Evolutionary conservation across 1,139 yeast genomes (phyloP).

Genomic region (Spathaspora sp.): DNA sequence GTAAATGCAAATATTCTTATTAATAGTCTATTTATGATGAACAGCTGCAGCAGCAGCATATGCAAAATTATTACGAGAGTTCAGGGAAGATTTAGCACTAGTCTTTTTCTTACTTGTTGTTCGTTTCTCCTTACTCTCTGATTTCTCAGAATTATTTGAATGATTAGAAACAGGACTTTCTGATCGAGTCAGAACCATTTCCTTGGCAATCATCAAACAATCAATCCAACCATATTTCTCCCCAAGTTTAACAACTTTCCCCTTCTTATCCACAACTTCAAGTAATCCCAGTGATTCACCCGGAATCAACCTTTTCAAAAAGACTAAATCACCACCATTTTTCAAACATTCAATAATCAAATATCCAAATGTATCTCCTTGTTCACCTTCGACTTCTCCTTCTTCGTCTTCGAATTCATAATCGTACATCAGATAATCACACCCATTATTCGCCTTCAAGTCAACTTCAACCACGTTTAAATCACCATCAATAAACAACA

Average conservation of each 20-base stretch:
- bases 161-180: slow-evolving; percentile 1
- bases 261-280: slow-evolving; percentile 34
- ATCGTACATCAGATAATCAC: slow-evolving; percentile 74
- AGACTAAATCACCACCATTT: slow-evolving; percentile 57
- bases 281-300: slow-evolving; percentile 19
- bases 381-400: slow-evolving; percentile 42
- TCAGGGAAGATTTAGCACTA: not conserved
- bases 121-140: not conserved
- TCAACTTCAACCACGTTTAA: slow-evolving; percentile 45
- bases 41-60: slow-evolving; percentile 52
- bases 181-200: slow-evolving; percentile 23
- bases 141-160: not conserved
- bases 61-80: slow-evolving; percentile 32
- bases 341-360: slow-evolving; percentile 62
- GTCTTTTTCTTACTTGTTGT: not conserved
- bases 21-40: slow-evolving; percentile 18
- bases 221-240: slow-evolving; percentile 46
- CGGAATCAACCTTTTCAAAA: slow-evolving; percentile 44
- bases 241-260: slow-evolving; percentile 37
- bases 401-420: slow-evolving; percentile 60
- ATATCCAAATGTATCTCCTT: slow-evolving; percentile 49
- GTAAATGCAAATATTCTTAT: not conserved
- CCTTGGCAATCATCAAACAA: slow-evolving; percentile 42
- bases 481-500: slow-evolving; percentile 37
- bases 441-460: slow-evolving; percentile 50